Conservation (phyloP, 768 basidiomycete genomes). For the Suillus alpinus region DNA sequence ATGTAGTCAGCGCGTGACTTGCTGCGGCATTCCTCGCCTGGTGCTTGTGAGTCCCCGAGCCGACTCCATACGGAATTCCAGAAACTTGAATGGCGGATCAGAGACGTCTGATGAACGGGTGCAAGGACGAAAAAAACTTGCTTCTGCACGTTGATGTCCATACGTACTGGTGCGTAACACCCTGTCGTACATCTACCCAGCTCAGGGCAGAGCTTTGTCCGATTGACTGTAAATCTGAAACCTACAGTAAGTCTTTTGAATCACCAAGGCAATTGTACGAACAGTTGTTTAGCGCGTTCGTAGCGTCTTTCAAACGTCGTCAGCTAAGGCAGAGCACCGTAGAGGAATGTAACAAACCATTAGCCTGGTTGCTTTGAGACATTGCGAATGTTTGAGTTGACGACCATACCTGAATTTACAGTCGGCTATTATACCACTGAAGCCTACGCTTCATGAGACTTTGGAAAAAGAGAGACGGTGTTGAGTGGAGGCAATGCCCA, state of each 20-base stretch:
- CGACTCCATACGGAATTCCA: slow-evolving; percentile 46
- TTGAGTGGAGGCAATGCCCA: slow-evolving; percentile 25
- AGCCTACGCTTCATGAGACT: slow-evolving; percentile 1
- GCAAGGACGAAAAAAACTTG: slow-evolving; percentile 24
- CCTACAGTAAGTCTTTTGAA: background rate
- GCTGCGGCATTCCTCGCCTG: slow-evolving; percentile 45
- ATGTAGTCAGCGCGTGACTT: slow-evolving; percentile 30
- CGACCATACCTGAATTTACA: slow-evolving; percentile 13
- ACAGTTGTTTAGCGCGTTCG: slow-evolving; percentile 42
- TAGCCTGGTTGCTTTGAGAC: slow-evolving; percentile 13
- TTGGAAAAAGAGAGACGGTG: slow-evolving; percentile 14
- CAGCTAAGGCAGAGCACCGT: background rate
- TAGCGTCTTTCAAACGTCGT: slow-evolving; percentile 20
- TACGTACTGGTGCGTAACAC: slow-evolving; percentile 41
- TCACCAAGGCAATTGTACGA: slow-evolving; percentile 11
- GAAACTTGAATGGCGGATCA: slow-evolving; percentile 40
- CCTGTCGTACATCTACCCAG: slow-evolving; percentile 50
- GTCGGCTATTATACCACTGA: slow-evolving; percentile 24
- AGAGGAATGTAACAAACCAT: background rate
- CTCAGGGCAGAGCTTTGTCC: slow-evolving; percentile 43
- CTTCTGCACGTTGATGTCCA: slow-evolving; percentile 66
- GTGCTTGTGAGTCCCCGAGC: slow-evolving; percentile 50
- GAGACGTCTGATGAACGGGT: background rate
- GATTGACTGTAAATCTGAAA: slow-evolving; percentile 52
- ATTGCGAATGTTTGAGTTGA: slow-evolving; percentile 17